A percentile compares a stretch with the other conserved stretches of the same genome.
Conservation (phyloP, 2,329 filamentous ascomycete species). For the Colletotrichum simmondsii region DNA sequence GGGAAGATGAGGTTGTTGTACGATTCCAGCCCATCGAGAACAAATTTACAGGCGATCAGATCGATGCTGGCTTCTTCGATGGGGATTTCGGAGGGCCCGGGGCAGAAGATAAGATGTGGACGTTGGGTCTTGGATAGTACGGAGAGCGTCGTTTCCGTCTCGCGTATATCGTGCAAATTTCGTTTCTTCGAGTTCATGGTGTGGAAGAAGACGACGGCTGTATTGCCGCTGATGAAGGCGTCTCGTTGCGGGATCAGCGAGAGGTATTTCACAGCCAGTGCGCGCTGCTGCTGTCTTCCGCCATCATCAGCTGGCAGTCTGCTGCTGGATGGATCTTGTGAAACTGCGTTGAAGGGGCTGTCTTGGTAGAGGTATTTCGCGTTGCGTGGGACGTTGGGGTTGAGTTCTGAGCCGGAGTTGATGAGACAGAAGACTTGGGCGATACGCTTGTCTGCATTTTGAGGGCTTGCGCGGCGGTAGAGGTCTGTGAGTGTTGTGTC, state of each 20-base stretch:
- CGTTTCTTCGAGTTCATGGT: constrained; percentile 36
- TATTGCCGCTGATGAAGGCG: constrained; percentile 44
- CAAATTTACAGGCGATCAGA: constrained; percentile 42
- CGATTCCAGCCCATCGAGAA: constrained; percentile 43
- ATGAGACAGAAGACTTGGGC: constrained; percentile 44
- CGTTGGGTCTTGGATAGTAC: constrained; percentile 41
- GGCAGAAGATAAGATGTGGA: constrained; percentile 46
- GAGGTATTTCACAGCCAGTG: constrained; percentile 46
- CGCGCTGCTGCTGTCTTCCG: constrained; percentile 34
- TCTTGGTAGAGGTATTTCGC: constrained; percentile 51
- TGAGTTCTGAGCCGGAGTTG: constrained; percentile 41
- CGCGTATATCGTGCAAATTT: constrained; percentile 41
- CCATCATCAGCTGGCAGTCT: not conserved
- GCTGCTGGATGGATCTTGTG: constrained; percentile 20
- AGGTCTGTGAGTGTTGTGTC: constrained; percentile 49
- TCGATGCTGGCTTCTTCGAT: constrained; percentile 41
- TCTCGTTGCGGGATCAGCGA: constrained; percentile 49
- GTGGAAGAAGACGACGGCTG: constrained; percentile 44
- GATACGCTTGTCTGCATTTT: constrained; percentile 39
- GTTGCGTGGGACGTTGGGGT: constrained; percentile 44
- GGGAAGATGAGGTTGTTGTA: constrained; percentile 42
- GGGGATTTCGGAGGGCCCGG: constrained; percentile 41
- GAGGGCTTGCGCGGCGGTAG: constrained; percentile 41
- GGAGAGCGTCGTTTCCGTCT: constrained; percentile 44
- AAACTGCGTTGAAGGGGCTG: constrained; percentile 41